Evolutionary conservation across 2,329 filamentous ascomycete species (phyloP).

Genomic region (Microdochium bolleyi): DNA sequence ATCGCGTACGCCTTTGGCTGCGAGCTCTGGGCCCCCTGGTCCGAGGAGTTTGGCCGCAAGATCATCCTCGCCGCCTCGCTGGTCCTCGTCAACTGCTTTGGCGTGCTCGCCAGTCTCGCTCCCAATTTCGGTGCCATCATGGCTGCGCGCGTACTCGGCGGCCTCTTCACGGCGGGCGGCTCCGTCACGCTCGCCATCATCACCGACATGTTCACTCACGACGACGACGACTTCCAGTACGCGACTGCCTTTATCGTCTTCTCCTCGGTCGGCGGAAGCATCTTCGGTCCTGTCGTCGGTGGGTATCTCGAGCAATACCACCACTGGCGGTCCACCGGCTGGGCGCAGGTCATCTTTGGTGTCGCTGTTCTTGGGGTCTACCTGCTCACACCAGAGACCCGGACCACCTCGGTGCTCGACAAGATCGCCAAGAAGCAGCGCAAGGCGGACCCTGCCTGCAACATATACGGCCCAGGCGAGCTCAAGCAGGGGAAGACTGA

Average conservation of each 20-base stretch:
- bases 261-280: slow-evolving; percentile 68
- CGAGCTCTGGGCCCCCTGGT: slow-evolving; percentile 81
- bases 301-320: slow-evolving; percentile 61
- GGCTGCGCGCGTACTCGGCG: slow-evolving; percentile 60
- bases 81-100: slow-evolving; percentile 67
- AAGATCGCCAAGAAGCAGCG: slow-evolving; percentile 64
- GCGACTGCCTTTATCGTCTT: slow-evolving; percentile 68
- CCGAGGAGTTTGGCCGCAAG: slow-evolving; percentile 72
- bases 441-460: slow-evolving; percentile 44
- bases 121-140: slow-evolving; percentile 63
- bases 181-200: slow-evolving; percentile 67
- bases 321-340: slow-evolving; percentile 68
- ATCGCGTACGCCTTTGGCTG: slow-evolving; percentile 76
- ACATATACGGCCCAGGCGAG: slow-evolving; percentile 65
- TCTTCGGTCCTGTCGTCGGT: slow-evolving; percentile 67
- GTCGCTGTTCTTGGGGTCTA: slow-evolving; percentile 58
- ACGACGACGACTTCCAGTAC: slow-evolving; percentile 52
- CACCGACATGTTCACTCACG: slow-evolving; percentile 61
- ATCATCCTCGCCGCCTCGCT: slow-evolving; percentile 64
- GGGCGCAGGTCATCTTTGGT: slow-evolving; percentile 77
- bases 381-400: slow-evolving; percentile 65
- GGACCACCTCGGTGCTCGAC: slow-evolving; percentile 69
- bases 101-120: slow-evolving; percentile 60
- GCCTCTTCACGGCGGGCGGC: slow-evolving; percentile 60
- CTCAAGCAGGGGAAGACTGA: slow-evolving; percentile 51